Percentiles rank a stretch among this genome's conserved stretches.
Conservation (phyloP, 1,284 basidiomycete species). For the Ceratobasidium sp. region DNA sequence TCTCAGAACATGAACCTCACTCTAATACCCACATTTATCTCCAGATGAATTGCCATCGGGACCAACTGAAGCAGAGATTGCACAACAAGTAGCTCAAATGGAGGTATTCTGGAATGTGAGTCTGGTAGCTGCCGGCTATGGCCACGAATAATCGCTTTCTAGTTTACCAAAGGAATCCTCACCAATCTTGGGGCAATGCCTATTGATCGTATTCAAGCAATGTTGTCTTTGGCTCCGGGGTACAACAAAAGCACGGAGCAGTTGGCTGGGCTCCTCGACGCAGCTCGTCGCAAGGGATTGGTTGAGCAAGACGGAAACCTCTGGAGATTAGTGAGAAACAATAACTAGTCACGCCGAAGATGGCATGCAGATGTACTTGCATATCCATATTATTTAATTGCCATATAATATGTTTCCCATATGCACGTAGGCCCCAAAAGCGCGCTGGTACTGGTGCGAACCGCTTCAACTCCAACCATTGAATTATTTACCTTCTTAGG, state of each 20-base stretch:
- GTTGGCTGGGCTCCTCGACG: slow-evolving; percentile 76
- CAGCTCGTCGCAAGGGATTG: slow-evolving; percentile 74
- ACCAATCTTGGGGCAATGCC: slow-evolving; percentile 77
- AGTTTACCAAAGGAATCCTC: slow-evolving; percentile 86
- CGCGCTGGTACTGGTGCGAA: too few relatives aligned
- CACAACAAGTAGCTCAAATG: slow-evolving; percentile 84
- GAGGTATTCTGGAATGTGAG: slow-evolving; percentile 82
- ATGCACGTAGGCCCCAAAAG: too few relatives aligned
- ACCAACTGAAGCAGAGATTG: slow-evolving; percentile 59
- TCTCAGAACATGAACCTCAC: slow-evolving; percentile 22
- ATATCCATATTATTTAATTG: neutral
- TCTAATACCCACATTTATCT: slow-evolving; percentile 43
- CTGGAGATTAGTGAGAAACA: slow-evolving; percentile 62
- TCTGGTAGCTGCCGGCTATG: slow-evolving; percentile 27
- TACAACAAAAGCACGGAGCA: slow-evolving; percentile 81
- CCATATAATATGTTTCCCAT: too few relatives aligned
- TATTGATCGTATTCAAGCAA: slow-evolving; percentile 78
- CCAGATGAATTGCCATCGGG: slow-evolving; percentile 61
- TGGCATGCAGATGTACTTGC: neutral
- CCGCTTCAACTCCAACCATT: too few relatives aligned
- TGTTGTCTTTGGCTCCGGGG: slow-evolving; percentile 79
- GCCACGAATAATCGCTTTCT: slow-evolving; percentile 36
- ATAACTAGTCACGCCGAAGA: neutral
- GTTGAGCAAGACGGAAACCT: slow-evolving; percentile 73
- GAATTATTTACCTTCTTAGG: too few relatives aligned